These are phyloP conservation scores for Nannizziopsis barbatae DNA, from an alignment of 2,329 filamentous ascomycete species.

Conservation along the genomic window DNA sequence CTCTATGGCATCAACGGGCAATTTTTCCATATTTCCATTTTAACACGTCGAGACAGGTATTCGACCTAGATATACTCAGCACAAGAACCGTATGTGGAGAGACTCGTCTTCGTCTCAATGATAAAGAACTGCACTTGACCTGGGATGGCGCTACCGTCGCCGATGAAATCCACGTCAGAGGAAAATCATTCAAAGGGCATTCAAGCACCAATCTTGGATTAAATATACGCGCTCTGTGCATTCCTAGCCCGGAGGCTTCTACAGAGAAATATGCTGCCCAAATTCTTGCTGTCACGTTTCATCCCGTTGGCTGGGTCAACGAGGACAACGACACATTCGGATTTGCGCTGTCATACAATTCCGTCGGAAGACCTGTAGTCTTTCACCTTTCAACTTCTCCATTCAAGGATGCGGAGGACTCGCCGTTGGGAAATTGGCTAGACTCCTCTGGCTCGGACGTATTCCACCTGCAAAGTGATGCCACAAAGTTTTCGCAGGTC, in stretches of 20 bases:
- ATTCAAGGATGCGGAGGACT: slow-evolving; percentile 15
- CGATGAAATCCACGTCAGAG: slow-evolving; percentile 21
- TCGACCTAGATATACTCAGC: slow-evolving; percentile 20
- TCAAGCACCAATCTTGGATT: slow-evolving; percentile 16
- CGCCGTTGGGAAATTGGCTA: slow-evolving; percentile 19
- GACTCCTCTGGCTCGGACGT: slow-evolving; percentile 11
- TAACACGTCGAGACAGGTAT: slow-evolving; percentile 18
- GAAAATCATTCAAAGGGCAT: slow-evolving; percentile 15
- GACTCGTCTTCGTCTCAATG: slow-evolving; percentile 23
- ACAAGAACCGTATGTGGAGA: slow-evolving; percentile 22
- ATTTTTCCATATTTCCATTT: neutral
- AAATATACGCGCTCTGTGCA: slow-evolving; percentile 22
- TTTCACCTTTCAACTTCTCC: slow-evolving; percentile 22
- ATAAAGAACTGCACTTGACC: slow-evolving; percentile 17
- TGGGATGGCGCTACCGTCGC: slow-evolving; percentile 19
- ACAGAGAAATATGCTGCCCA: slow-evolving; percentile 18
- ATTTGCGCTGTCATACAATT: slow-evolving; percentile 26
- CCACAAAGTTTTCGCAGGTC: neutral
- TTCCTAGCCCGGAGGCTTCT: slow-evolving; percentile 18
- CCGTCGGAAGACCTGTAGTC: slow-evolving; percentile 20
- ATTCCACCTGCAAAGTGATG: slow-evolving; percentile 5
- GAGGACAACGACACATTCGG: slow-evolving; percentile 21
- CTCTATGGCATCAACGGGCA: neutral
- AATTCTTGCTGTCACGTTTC: slow-evolving; percentile 22
- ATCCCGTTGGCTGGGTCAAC: slow-evolving; percentile 15